A percentile compares a stretch with the other conserved stretches of the same genome.
Evolutionary conservation across 2,329 filamentous ascomycete species (phyloP).

Genomic region (Cercospora sp.): DNA sequence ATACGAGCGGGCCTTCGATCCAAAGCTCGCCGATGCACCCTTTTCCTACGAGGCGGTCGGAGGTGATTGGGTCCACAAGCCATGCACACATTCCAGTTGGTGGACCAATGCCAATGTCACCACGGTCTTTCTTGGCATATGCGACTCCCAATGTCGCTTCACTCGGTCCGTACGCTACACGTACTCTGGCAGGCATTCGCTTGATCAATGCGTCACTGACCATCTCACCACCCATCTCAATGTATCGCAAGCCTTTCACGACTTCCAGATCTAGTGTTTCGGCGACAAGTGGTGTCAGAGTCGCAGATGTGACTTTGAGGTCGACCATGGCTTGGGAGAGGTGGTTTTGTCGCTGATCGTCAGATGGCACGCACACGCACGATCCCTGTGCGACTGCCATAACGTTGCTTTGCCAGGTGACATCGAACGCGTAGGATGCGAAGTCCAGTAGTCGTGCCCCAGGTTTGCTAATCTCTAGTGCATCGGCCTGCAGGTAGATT

Average conservation of each 20-base stretch:
- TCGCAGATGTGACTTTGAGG: not conserved
- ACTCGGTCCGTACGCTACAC: slow-evolving; percentile 2
- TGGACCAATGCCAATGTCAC: not conserved
- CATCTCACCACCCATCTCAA: slow-evolving; percentile 4
- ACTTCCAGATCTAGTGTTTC: slow-evolving; percentile 5
- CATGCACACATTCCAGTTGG: not conserved
- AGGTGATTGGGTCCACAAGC: slow-evolving; percentile 13
- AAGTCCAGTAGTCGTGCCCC: not conserved
- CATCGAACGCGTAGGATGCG: not conserved
- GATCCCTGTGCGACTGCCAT: slow-evolving; percentile 9
- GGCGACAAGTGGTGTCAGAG: slow-evolving; percentile 4
- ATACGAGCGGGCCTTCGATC: slow-evolving; percentile 46
- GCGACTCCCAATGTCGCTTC: slow-evolving; percentile 2
- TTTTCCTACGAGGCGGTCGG: slow-evolving; percentile 36
- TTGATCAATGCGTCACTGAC: slow-evolving; percentile 2
- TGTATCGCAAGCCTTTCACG: slow-evolving; percentile 4
- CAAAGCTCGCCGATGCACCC: slow-evolving; percentile 50
- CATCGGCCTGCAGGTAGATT: not conserved
- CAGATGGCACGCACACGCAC: slow-evolving; percentile 8
- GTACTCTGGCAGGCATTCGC: slow-evolving; percentile 1
- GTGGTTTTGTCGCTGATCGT: not conserved
- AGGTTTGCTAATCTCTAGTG: not conserved
- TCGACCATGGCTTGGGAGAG: slow-evolving; percentile 2
- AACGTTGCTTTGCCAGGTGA: slow-evolving; percentile 7
- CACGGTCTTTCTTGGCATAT: slow-evolving; percentile 8